These are phyloP conservation scores for Russula sp. DNA, from an alignment of 768 basidiomycete species.

Conservation along the genomic window DNA sequence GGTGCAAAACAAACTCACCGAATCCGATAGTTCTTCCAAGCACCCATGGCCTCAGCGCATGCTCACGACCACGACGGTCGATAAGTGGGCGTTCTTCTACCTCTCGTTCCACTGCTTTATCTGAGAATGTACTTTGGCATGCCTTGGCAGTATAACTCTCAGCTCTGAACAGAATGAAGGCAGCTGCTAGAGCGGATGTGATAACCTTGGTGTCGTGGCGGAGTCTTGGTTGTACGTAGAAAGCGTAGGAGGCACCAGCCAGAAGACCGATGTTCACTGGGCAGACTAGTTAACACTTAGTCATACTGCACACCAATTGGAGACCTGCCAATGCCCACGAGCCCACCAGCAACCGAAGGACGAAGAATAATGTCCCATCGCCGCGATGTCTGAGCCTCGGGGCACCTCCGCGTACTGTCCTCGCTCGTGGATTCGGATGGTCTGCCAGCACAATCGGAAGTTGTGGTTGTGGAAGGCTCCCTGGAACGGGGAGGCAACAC, in stretches of 20 bases:
- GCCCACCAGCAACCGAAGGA: constrained; percentile 66
- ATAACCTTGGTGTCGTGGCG: constrained; percentile 52
- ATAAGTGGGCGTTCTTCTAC: constrained; percentile 50
- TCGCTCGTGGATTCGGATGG: neutral
- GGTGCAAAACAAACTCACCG: constrained; percentile 36
- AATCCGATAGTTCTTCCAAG: constrained; percentile 59
- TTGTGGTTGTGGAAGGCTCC: constrained; percentile 17
- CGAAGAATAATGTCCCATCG: constrained; percentile 54
- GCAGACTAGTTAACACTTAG: neutral
- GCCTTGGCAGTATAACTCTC: constrained; percentile 61
- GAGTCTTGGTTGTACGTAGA: constrained; percentile 56
- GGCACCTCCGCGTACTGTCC: constrained; percentile 29
- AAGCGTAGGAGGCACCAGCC: constrained; percentile 52
- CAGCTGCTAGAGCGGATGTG: constrained; percentile 46
- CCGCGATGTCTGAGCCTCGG: constrained; percentile 46
- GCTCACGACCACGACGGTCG: constrained; percentile 49
- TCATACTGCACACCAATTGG: neutral
- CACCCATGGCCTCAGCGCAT: constrained; percentile 54
- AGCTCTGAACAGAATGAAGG: constrained; percentile 50
- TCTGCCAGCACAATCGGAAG: constrained; percentile 22
- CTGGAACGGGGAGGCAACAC: constrained; percentile 48
- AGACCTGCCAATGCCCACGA: constrained; percentile 58
- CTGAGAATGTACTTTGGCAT: constrained; percentile 52
- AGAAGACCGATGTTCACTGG: constrained; percentile 69
- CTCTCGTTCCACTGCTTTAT: constrained; percentile 51